phyloP scores from a whole-genome alignment of 1,139 yeast species.

The Hemisphaericaspora xylofermentans region DNA sequence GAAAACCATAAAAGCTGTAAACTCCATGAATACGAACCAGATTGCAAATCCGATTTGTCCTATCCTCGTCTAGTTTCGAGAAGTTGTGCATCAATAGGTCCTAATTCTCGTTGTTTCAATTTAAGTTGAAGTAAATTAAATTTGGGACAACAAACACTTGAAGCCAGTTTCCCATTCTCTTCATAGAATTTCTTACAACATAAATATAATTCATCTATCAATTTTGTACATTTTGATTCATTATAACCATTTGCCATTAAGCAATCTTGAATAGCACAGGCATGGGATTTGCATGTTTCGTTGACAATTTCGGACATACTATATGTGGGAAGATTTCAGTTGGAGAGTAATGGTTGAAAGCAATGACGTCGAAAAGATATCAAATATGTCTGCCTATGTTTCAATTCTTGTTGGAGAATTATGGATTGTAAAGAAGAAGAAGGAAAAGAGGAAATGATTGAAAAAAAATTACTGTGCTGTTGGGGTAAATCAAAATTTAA shows the following conservation, averaged over 20 bases:
- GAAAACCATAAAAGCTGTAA: neutral
- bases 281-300: constrained; percentile 64
- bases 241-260: constrained; percentile 51
- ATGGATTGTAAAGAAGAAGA: too few relatives aligned
- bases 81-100: constrained; percentile 52
- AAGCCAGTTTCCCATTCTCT: constrained; percentile 50
- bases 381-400: too few relatives aligned
- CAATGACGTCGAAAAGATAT: too few relatives aligned
- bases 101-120: constrained; percentile 54
- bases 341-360: too few relatives aligned
- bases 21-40: too few relatives aligned
- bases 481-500: too few relatives aligned
- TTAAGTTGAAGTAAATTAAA: constrained; percentile 55
- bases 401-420: too few relatives aligned
- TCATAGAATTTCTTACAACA: constrained; percentile 61
- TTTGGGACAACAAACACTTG: constrained; percentile 67
- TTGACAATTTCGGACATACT: constrained; percentile 7
- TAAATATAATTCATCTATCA: constrained; percentile 57
- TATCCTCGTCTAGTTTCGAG: constrained; percentile 19
- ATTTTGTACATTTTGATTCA: constrained; percentile 60
- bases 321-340: too few relatives aligned
- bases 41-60: neutral
- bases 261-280: constrained; percentile 72
- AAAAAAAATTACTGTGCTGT: too few relatives aligned
- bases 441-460: too few relatives aligned